Evolutionary conservation across 495 filamentous ascomycete genomes (phyloP).

Genomic region (Sporormia fimetaria): DNA sequence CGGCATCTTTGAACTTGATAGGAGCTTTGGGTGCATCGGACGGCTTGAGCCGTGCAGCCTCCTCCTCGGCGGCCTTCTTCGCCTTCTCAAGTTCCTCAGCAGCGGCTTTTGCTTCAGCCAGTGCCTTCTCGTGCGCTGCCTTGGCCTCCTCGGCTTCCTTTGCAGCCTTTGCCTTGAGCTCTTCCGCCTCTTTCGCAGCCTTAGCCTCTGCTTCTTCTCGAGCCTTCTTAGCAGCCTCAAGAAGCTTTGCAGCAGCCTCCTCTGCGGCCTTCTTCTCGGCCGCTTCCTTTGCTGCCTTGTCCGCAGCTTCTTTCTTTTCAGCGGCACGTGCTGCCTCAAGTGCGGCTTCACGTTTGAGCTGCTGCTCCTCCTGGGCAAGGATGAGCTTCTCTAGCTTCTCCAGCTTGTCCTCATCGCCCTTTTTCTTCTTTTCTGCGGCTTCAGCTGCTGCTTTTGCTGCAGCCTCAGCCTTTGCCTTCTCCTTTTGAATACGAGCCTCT

Average conservation of each 20-base stretch:
- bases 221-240: slow-evolving; percentile 25
- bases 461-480: slow-evolving; percentile 16
- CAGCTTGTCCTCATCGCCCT: slow-evolving; percentile 26
- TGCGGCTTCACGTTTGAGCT: slow-evolving; percentile 27
- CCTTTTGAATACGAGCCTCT: slow-evolving; percentile 21
- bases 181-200: slow-evolving; percentile 35
- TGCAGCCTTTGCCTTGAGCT: slow-evolving; percentile 12
- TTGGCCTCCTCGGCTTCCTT: slow-evolving; percentile 27
- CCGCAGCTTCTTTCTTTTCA: slow-evolving; percentile 32
- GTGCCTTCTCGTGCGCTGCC: slow-evolving; percentile 29
- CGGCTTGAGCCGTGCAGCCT: slow-evolving; percentile 38
- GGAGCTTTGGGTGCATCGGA: slow-evolving; percentile 37
- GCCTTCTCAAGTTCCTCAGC: slow-evolving; percentile 40
- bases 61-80: slow-evolving; percentile 42
- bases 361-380: slow-evolving; percentile 29
- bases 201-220: slow-evolving; percentile 34
- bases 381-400: slow-evolving; percentile 30
- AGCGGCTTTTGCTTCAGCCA: slow-evolving; percentile 32
- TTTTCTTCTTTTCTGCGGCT: slow-evolving; percentile 23
- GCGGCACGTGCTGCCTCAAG: slow-evolving; percentile 27
- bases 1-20: slow-evolving; percentile 77
- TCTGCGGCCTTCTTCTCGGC: slow-evolving; percentile 31
- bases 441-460: slow-evolving; percentile 13
- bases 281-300: slow-evolving; percentile 34
- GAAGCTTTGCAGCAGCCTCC: slow-evolving; percentile 26